A percentile compares a stretch with the other conserved stretches of the same genome.
Conservation (phyloP, 257 asterid genomes). For the Scutellaria galericulata region DNA sequence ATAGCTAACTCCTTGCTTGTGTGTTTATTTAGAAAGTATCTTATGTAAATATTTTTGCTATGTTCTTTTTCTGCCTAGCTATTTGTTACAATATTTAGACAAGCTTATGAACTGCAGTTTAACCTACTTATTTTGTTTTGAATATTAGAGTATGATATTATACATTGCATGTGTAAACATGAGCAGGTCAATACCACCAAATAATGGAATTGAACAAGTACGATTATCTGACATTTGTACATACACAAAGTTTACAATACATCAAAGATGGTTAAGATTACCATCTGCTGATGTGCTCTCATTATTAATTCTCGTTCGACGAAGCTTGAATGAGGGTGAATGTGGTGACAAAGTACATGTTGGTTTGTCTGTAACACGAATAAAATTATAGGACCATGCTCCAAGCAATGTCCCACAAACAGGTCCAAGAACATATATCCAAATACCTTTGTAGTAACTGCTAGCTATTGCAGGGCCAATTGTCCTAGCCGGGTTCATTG, state of each 20-base stretch:
- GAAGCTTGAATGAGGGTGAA: slow-evolving; percentile 52
- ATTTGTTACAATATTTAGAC: background rate
- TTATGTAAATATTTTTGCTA: slow-evolving; percentile 17
- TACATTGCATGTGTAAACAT: too few species aligned
- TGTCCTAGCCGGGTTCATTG: slow-evolving; percentile 87
- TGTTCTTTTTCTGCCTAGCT: background rate
- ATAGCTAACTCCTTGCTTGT: background rate
- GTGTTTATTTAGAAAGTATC: slow-evolving; percentile 7
- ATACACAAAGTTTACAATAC: background rate
- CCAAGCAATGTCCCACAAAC: slow-evolving; percentile 70
- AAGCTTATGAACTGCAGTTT: background rate
- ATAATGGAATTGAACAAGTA: too few species aligned
- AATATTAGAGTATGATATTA: too few species aligned
- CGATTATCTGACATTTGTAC: too few species aligned
- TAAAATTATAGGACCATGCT: slow-evolving; percentile 68
- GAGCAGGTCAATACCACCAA: too few species aligned
- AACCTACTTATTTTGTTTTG: too few species aligned
- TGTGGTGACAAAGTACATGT: slow-evolving; percentile 41
- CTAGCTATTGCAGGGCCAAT: slow-evolving; percentile 91
- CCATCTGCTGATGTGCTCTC: slow-evolving; percentile 31
- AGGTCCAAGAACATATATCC: slow-evolving; percentile 80
- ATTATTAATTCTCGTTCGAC: slow-evolving; percentile 50
- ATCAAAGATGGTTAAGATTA: slow-evolving; percentile 40
- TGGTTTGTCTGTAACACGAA: slow-evolving; percentile 62
- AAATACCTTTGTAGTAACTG: slow-evolving; percentile 58